A percentile compares a stretch with the other conserved stretches of the same genome.
Conservation (phyloP, 768 basidiomycete genomes). For the Xerocomellus intermedius region DNA sequence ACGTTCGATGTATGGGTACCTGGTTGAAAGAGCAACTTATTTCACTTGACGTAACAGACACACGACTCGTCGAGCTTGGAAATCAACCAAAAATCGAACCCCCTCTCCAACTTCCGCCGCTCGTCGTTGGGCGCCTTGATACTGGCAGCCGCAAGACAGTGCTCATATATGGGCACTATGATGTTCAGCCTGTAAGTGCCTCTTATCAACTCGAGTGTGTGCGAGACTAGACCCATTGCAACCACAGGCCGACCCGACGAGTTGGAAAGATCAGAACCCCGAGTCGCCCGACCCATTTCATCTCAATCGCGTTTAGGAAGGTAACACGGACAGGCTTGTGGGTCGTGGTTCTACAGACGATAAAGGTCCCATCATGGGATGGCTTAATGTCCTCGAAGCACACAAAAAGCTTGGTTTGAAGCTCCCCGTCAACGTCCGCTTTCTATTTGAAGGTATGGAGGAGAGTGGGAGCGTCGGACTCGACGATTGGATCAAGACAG, state of each 20-base stretch:
- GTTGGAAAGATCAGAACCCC: background rate
- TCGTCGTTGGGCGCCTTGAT: background rate
- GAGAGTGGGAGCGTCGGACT: background rate
- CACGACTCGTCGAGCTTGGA: background rate
- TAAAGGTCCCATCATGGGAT: background rate
- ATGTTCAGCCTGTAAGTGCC: constrained; percentile 76
- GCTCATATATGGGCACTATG: constrained; percentile 87
- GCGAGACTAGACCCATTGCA: background rate
- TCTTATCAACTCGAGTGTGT: background rate
- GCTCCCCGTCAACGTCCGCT: background rate
- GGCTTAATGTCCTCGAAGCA: background rate
- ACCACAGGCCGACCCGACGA: background rate
- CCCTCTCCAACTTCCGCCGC: background rate
- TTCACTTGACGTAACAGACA: background rate
- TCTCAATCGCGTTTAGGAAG: constrained; percentile 34
- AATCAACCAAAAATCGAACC: background rate
- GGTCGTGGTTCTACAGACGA: background rate
- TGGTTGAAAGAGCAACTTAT: background rate
- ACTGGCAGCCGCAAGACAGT: constrained; percentile 47
- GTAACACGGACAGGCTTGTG: constrained; percentile 29
- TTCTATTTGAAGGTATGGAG: background rate
- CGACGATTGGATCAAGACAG: constrained; percentile 55
- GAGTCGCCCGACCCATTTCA: too few relatives aligned
- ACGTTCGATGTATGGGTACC: background rate
- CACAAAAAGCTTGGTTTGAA: background rate